Conservation (phyloP, 108 stramenopile genomes). For the Nannochloropsis salina region DNA sequence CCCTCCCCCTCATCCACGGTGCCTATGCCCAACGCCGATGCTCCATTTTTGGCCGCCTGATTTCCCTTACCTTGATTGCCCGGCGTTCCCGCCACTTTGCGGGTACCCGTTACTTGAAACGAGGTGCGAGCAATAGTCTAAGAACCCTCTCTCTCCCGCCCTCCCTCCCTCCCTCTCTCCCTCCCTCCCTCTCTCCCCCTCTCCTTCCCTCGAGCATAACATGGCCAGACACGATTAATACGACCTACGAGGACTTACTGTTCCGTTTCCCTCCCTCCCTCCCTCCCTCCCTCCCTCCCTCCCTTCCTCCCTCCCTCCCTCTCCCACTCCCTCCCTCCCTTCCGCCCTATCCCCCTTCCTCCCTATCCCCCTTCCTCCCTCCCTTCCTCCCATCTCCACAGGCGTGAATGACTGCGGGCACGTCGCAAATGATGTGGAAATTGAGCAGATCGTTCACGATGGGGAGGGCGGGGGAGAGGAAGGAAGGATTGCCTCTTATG, state of each 20-base stretch:
- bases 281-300: too few relatives aligned
- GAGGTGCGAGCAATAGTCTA: too few relatives aligned
- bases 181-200: neutral
- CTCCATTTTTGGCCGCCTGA: slow-evolving; percentile 74
- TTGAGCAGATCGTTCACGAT: slow-evolving; percentile 77
- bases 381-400: neutral
- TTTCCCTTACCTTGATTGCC: slow-evolving; percentile 82
- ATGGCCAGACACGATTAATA: too few relatives aligned
- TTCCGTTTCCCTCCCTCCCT: too few relatives aligned
- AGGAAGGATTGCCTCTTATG: slow-evolving; percentile 73
- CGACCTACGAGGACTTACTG: too few relatives aligned
- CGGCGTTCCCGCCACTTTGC: slow-evolving; percentile 92
- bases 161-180: neutral
- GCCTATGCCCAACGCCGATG: slow-evolving; percentile 82
- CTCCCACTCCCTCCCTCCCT: neutral
- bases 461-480: slow-evolving; percentile 62
- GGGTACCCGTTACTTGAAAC: slow-evolving; percentile 78
- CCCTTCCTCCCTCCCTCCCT: too few relatives aligned
- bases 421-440: slow-evolving; percentile 79
- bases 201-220: too few relatives aligned
- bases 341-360: slow-evolving; percentile 18
- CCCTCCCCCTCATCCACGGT: slow-evolving; percentile 85
- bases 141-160: neutral
- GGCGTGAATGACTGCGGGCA: slow-evolving; percentile 89
- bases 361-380: slow-evolving; percentile 9